Evolutionary conservation across 2,329 filamentous ascomycete species (phyloP).

Genomic region (Xylaria sp.): DNA sequence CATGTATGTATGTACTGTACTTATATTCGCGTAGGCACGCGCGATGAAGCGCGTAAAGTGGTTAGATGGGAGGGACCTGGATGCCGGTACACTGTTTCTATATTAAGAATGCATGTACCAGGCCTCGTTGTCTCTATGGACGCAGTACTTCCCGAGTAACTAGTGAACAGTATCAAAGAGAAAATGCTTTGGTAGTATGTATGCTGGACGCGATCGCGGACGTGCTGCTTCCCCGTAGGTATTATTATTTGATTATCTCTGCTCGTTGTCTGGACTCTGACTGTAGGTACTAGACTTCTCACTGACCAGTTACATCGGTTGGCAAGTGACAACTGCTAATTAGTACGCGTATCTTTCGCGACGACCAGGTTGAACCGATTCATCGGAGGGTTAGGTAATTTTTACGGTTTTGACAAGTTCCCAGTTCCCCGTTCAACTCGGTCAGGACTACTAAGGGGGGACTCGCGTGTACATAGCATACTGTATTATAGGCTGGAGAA

Average conservation of each 20-base stretch:
- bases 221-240: neutral
- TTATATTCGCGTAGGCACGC: slow-evolving; percentile 8
- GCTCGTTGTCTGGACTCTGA: neutral
- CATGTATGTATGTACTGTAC: neutral
- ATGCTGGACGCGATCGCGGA: neutral
- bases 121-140: too few species aligned
- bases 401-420: too few species aligned
- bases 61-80: neutral
- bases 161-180: neutral
- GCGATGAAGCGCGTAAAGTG: neutral
- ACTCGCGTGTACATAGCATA: too few species aligned
- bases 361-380: neutral
- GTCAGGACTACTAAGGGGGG: too few species aligned
- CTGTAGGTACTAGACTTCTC: neutral
- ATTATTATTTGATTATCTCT: neutral
- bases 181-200: neutral
- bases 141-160: neutral
- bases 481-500: neutral
- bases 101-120: too few species aligned
- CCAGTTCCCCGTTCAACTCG: too few species aligned
- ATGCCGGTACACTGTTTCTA: too few species aligned
- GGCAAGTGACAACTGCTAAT: neutral
- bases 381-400: neutral
- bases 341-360: neutral
- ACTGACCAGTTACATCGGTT: neutral